Evolutionary conservation across 2,329 filamentous ascomycete genomes (phyloP), one percentile per base, ranked within the genome.

Genomic region (Fonsecaea pugnacius): DNA sequence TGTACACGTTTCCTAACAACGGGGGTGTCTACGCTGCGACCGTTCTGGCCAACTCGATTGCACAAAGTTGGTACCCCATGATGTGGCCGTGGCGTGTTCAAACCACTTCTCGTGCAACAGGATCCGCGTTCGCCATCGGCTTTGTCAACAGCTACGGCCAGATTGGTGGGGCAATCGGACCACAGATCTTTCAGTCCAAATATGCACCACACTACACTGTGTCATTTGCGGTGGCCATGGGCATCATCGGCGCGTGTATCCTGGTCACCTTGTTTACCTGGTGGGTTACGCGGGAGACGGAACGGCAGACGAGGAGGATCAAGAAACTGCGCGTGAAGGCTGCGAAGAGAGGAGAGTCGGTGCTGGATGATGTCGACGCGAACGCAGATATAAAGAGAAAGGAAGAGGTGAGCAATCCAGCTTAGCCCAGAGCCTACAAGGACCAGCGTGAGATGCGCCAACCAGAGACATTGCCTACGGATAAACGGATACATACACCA

Each of bases 21-120:
- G 81, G 79, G 5, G 80, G 73, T 1, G 77, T 83, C 0, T 84
- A 83, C 53, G 78, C 80, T 0, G 80, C 79, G 0, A 83, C 80
- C 0, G 65, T 82, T 27, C 77, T 83, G 32, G 79, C 75, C 5
- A 78, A 79, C 51, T 77, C 77, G 0, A 74, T 81, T 10, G 75
- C 78, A 0, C 72, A 75, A 2, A 75, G 77, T 1, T 82, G 80
- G 77, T 84, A 76, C 66, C 79, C 81, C 0, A 75, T 82, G 63
- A 83, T 83, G 81, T 82, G 82, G 82, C 81, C 81, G 10, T 83
- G 81, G 81, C 77, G 81, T 3, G 79, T 82, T 0, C 80, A 83
- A 68, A 83, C 81, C 1, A 82, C 80, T 0, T 75, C 74, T 33
- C 68, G 79, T 2, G 80, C 81, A 1, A 83, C 81, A 0, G 81